Conservation (phyloP, 495 filamentous ascomycete species). For the Hyaloscypha variabilis region DNA sequence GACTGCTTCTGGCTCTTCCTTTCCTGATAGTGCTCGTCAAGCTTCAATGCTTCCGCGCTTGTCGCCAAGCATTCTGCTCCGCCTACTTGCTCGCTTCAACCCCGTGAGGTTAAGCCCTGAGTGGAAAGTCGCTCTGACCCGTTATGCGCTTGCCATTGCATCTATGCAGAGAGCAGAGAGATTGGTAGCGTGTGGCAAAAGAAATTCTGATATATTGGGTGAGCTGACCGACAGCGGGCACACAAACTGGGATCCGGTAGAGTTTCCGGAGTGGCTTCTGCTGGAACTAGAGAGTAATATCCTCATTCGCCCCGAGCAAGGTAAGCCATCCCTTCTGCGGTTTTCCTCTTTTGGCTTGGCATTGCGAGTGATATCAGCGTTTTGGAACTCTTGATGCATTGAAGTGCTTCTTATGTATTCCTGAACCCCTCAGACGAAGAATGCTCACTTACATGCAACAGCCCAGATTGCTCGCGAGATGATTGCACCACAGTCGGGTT, state of each 20-base stretch:
- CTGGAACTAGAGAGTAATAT: slow-evolving; percentile 67
- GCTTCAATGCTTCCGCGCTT: neutral
- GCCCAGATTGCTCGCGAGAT: slow-evolving; percentile 58
- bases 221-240: slow-evolving; percentile 57
- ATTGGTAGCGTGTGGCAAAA: slow-evolving; percentile 29
- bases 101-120: slow-evolving; percentile 25
- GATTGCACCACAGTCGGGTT: slow-evolving; percentile 45
- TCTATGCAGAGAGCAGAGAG: slow-evolving; percentile 43
- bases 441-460: no score
- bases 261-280: slow-evolving; percentile 59
- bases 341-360: no score
- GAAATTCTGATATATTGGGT: slow-evolving; percentile 41
- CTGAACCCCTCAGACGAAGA: no score
- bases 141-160: slow-evolving; percentile 40
- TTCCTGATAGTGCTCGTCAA: no score
- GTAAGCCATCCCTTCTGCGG: no score
- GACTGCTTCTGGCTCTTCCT: no score
- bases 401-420: no score
- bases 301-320: slow-evolving; percentile 64
- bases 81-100: slow-evolving; percentile 34
- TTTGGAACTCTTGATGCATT: no score
- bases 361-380: no score
- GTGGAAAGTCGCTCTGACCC: slow-evolving; percentile 38
- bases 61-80: slow-evolving; percentile 39
- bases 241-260: slow-evolving; percentile 51